phyloP scores from a whole-genome alignment of 192 early-diverging fungal species.

The Backusella australiensis region DNA sequence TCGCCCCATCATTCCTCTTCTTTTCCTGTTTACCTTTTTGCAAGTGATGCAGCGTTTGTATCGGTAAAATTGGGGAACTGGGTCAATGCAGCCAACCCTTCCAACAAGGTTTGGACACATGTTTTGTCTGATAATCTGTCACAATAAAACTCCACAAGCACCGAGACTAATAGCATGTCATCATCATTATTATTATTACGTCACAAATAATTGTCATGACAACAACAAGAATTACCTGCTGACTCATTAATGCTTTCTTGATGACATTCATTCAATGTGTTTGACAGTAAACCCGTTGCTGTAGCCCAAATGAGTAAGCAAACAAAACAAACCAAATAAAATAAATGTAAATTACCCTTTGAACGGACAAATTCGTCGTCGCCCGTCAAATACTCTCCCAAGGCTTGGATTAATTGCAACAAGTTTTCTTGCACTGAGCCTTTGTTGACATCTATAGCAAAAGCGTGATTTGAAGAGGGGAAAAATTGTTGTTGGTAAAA shows the following conservation, averaged over 20 bases:
- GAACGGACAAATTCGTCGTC: constrained; percentile 84
- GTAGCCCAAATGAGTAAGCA: not conserved
- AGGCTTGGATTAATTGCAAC: constrained; percentile 74
- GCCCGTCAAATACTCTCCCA: constrained; percentile 75
- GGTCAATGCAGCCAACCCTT: constrained; percentile 61
- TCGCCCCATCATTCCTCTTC: not conserved
- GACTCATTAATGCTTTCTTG: constrained; percentile 48
- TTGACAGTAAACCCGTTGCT: constrained; percentile 66
- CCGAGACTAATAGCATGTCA: constrained; percentile 36
- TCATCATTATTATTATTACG: not conserved
- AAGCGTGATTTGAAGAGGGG: not conserved
- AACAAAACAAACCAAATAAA: not conserved
- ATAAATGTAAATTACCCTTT: constrained; percentile 54
- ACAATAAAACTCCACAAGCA: constrained; percentile 73
- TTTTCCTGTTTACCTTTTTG: constrained; percentile 43
- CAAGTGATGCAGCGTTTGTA: constrained; percentile 47
- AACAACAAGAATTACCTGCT: constrained; percentile 40
- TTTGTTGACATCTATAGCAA: constrained; percentile 26
- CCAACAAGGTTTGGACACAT: constrained; percentile 63
- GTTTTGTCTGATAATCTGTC: constrained; percentile 71
- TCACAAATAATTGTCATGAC: not conserved
- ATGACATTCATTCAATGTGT: constrained; percentile 51
- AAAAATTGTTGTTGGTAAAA: too few species aligned
- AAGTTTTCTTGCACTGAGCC: constrained; percentile 57
- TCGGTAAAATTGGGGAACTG: constrained; percentile 59